Conservation (phyloP, 108 stramenopile species). For the Pseudonitzschia multistriata region DNA sequence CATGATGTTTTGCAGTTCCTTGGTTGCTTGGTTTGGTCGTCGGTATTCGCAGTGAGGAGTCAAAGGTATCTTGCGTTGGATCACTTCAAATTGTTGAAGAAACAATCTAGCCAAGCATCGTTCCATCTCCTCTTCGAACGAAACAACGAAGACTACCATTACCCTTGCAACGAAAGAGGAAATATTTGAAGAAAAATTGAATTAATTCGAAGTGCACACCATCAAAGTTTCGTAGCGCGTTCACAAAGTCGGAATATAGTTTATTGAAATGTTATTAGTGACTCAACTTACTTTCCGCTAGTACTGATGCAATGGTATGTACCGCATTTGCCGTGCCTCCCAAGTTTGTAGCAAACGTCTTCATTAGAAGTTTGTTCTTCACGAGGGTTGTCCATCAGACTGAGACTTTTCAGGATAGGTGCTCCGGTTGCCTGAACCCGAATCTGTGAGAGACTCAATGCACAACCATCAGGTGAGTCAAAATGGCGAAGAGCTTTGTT, state of each 20-base stretch:
- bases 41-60: slow-evolving; percentile 31
- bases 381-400: background rate
- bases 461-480: background rate
- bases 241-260: no score
- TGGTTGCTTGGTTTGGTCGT: slow-evolving; percentile 13
- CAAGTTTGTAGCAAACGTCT: background rate
- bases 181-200: background rate
- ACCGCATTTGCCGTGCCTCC: slow-evolving; percentile 7
- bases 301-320: slow-evolving; percentile 22
- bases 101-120: slow-evolving; percentile 21
- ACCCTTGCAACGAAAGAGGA: background rate
- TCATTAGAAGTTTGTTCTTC: background rate
- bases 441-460: slow-evolving; percentile 14
- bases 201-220: background rate
- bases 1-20: slow-evolving; percentile 6
- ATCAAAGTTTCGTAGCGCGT: background rate
- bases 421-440: slow-evolving; percentile 20
- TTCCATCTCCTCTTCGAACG: slow-evolving; percentile 20
- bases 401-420: slow-evolving; percentile 15
- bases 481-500: background rate
- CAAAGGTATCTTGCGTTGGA: slow-evolving; percentile 10
- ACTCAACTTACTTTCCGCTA: slow-evolving; percentile 20
- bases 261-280: no score
- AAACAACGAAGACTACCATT: slow-evolving; percentile 27
- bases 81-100: slow-evolving; percentile 25